Evolutionary conservation across 768 basidiomycete genomes (phyloP).

Genomic region (Phylloporus rhodoxanthus): DNA sequence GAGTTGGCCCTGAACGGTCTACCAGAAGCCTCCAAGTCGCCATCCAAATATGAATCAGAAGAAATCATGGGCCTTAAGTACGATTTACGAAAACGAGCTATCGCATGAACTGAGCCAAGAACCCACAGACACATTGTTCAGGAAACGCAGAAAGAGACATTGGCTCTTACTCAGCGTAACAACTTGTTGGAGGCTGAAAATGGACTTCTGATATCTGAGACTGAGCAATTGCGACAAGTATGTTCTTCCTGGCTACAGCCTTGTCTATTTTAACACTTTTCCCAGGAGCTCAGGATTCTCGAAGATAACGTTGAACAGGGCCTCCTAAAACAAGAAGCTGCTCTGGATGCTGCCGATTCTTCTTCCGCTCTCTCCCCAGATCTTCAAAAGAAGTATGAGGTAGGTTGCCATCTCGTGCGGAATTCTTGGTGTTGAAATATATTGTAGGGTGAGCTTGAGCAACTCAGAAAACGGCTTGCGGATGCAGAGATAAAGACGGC

Average conservation of each 20-base stretch:
- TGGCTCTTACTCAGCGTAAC: slow-evolving; percentile 53
- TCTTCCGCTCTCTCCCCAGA: slow-evolving; percentile 22
- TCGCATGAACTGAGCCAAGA: not conserved
- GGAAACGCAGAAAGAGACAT: slow-evolving; percentile 79
- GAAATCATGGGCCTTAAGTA: slow-evolving; percentile 85
- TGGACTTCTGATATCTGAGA: slow-evolving; percentile 48
- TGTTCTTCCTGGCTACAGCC: not conserved
- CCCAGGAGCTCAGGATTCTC: slow-evolving; percentile 66
- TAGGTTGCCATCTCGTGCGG: slow-evolving; percentile 20
- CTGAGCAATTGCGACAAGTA: slow-evolving; percentile 70
- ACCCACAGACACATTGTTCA: slow-evolving; percentile 72
- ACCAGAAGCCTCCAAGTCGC: slow-evolving; percentile 26
- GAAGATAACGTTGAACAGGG: slow-evolving; percentile 70
- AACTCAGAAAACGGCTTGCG: slow-evolving; percentile 59
- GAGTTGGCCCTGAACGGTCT: slow-evolving; percentile 45
- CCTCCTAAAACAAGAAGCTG: slow-evolving; percentile 46
- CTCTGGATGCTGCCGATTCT: slow-evolving; percentile 21
- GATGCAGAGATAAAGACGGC: slow-evolving; percentile 75
- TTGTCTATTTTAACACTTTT: not conserved
- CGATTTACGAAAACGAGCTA: not conserved
- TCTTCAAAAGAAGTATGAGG: slow-evolving; percentile 49
- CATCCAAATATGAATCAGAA: slow-evolving; percentile 49
- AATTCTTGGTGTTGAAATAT: not conserved
- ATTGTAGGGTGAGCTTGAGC: slow-evolving; percentile 58
- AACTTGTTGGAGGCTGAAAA: slow-evolving; percentile 77